A percentile compares a stretch with the other conserved stretches of the same genome.
Conservation (phyloP, 2,329 filamentous ascomycete species). For the Paraphoma sp. region DNA sequence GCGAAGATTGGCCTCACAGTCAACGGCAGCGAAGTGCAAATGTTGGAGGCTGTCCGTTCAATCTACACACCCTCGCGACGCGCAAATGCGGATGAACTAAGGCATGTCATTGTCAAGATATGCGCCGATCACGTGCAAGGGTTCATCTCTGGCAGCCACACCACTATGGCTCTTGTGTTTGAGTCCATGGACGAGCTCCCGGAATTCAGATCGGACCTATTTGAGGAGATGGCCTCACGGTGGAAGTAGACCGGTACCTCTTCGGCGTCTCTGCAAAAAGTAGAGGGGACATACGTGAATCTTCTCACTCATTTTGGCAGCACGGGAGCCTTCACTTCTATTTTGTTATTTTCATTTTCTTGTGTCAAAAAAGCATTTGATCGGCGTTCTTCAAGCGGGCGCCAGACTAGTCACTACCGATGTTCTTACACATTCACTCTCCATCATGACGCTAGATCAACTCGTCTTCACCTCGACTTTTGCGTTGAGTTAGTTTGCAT, state of each 20-base stretch:
- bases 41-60: slow-evolving; percentile 30
- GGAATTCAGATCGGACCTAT: slow-evolving; percentile 38
- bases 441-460: background rate
- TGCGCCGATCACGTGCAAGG: slow-evolving; percentile 39
- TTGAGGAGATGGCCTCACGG: slow-evolving; percentile 35
- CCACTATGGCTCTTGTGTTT: slow-evolving; percentile 33
- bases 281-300: background rate
- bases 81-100: slow-evolving; percentile 29
- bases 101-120: slow-evolving; percentile 27
- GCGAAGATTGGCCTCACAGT: slow-evolving; percentile 25
- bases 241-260: slow-evolving; percentile 22
- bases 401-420: background rate
- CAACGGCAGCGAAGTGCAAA: slow-evolving; percentile 31
- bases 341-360: background rate
- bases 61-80: slow-evolving; percentile 33
- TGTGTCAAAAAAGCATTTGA: background rate
- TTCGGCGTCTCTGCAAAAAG: background rate
- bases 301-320: background rate
- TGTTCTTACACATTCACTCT: background rate
- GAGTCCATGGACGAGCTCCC: slow-evolving; percentile 38
- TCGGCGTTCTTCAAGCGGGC: too few relatives aligned
- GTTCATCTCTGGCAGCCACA: slow-evolving; percentile 35
- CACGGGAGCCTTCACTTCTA: background rate
- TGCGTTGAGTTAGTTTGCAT: background rate
- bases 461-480: background rate